phyloP scores from a whole-genome alignment of 1,139 yeast genomes.

The Kodamaea arcana region DNA sequence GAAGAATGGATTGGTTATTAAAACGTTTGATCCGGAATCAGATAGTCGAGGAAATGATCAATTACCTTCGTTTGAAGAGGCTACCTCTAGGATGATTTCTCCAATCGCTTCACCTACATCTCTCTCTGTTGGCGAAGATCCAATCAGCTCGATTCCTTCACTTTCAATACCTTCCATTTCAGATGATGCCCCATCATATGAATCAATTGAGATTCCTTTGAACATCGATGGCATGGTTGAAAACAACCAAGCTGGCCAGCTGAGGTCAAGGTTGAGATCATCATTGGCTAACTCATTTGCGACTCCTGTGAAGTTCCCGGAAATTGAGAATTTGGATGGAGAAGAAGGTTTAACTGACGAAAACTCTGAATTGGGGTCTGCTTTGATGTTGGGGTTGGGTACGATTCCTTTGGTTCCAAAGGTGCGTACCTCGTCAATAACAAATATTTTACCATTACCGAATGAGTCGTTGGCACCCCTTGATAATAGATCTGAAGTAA shows the following conservation, averaged over 20 bases:
- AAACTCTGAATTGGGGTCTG: no score
- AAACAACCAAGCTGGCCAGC: conserved; percentile 1
- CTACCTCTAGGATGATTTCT: conserved; percentile 20
- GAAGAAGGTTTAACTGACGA: no score
- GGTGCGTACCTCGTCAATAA: no score
- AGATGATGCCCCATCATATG: conserved; percentile 39
- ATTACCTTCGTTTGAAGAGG: conserved; percentile 61
- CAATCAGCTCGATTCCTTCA: conserved; percentile 33
- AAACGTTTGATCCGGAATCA: conserved; percentile 18
- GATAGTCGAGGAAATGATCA: conserved; percentile 23
- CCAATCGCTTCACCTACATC: conserved; percentile 28
- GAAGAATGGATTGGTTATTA: conserved; percentile 38
- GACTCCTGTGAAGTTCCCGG: no score
- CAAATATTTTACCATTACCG: no score
- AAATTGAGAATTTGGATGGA: no score
- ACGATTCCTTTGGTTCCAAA: no score
- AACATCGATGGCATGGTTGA: conserved; percentile 14
- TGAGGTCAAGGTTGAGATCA: conserved; percentile 18
- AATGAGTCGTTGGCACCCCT: no score
- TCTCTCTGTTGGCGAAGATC: conserved; percentile 33
- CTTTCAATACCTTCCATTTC: conserved; percentile 21
- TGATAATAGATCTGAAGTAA: no score
- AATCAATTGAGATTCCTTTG: conserved; percentile 11
- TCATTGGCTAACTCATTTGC: conserved; percentile 27
- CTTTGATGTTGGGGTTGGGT: no score